phyloP scores from a whole-genome alignment of 768 basidiomycete species.

The Pisolithus sp. region DNA sequence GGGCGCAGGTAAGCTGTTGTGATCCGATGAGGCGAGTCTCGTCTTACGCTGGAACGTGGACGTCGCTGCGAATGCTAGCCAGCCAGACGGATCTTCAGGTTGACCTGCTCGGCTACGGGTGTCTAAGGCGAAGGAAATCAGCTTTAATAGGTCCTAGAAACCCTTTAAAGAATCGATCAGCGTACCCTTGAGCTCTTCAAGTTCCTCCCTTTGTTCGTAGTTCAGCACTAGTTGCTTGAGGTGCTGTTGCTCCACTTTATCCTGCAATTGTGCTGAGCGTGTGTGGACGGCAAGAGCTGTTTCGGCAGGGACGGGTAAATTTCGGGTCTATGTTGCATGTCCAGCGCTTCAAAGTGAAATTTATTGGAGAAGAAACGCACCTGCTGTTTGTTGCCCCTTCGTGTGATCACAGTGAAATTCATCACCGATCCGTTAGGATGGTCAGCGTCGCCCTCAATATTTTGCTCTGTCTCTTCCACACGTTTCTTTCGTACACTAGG shows the following conservation, averaged over 20 bases:
- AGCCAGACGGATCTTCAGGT: slow-evolving; percentile 73
- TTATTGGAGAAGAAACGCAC: slow-evolving; percentile 33
- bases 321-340: slow-evolving; percentile 53
- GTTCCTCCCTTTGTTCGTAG: slow-evolving; percentile 87
- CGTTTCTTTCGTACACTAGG: slow-evolving; percentile 61
- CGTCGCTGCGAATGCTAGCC: slow-evolving; percentile 37
- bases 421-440: slow-evolving; percentile 43
- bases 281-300: slow-evolving; percentile 90
- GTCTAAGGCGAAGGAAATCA: slow-evolving; percentile 48
- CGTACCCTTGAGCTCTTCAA: slow-evolving; percentile 71
- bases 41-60: slow-evolving; percentile 7
- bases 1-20: slow-evolving; percentile 16
- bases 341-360: slow-evolving; percentile 5
- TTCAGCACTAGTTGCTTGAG: slow-evolving; percentile 91
- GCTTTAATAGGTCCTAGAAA: not conserved
- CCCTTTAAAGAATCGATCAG: not conserved
- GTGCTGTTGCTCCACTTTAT: slow-evolving; percentile 95
- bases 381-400: slow-evolving; percentile 90
- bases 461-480: slow-evolving; percentile 51
- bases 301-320: slow-evolving; percentile 81
- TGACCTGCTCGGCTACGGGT: slow-evolving; percentile 58
- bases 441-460: slow-evolving; percentile 35
- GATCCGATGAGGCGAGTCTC: slow-evolving; percentile 10
- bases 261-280: slow-evolving; percentile 84
- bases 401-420: slow-evolving; percentile 90